These are phyloP conservation scores for Bodo saltans DNA, from an alignment of 78 protist genomes.

Conservation along the genomic window DNA sequence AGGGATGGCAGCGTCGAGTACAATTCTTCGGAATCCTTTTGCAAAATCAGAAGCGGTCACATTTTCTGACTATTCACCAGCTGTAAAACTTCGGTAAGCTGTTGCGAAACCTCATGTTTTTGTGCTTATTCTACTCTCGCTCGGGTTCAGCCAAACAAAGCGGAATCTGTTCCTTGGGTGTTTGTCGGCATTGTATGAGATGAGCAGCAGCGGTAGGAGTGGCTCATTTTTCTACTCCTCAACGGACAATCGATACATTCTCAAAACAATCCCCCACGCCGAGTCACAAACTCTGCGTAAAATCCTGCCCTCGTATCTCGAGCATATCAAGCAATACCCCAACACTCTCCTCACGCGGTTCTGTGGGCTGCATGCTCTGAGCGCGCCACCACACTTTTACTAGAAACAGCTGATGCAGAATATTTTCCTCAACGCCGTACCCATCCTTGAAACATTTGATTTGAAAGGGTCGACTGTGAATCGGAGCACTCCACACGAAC, in stretches of 20 bases:
- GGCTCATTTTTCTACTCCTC: slow-evolving; percentile 51
- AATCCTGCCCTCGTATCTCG: slow-evolving; percentile 38
- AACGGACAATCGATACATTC: slow-evolving; percentile 32
- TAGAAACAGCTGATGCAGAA: slow-evolving; percentile 47
- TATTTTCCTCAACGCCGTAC: slow-evolving; percentile 21
- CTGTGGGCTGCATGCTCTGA: slow-evolving; percentile 35
- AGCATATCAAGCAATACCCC: slow-evolving; percentile 36
- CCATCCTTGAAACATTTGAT: slow-evolving; percentile 2
- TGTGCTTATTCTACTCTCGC: no score
- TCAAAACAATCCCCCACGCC: slow-evolving; percentile 50
- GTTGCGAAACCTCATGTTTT: no score
- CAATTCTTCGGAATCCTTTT: no score
- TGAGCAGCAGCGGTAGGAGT: slow-evolving; percentile 36
- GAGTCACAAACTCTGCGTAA: background rate
- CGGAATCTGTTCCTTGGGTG: background rate
- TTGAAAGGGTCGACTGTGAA: slow-evolving; percentile 36
- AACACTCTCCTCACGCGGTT: slow-evolving; percentile 42
- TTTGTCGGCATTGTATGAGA: background rate
- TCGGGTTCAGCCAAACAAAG: no score
- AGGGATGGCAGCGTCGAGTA: background rate
- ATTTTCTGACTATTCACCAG: no score
- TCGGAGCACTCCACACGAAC: slow-evolving; percentile 2
- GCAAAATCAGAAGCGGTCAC: no score
- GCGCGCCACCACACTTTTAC: background rate
- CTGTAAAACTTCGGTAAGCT: no score